Percentiles rank a stretch among this genome's conserved stretches.
phyloP scores from a whole-genome alignment of 2,329 filamentous ascomycete species.

The Fonsecaea pedrosoi region DNA sequence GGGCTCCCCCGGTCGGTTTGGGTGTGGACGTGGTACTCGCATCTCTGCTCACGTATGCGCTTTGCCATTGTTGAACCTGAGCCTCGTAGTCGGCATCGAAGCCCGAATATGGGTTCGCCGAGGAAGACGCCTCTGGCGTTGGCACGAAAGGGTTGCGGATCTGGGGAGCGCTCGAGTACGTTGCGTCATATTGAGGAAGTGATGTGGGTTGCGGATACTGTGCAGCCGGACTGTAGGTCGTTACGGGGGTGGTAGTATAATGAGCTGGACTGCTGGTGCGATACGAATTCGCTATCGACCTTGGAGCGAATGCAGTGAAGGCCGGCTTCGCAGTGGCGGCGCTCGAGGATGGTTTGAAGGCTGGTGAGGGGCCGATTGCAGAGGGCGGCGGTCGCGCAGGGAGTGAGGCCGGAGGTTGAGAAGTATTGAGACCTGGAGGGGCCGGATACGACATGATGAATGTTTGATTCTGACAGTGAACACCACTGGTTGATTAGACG shows the following conservation, averaged over 20 bases:
- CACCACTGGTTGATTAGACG: constrained; percentile 31
- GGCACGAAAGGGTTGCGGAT: constrained; percentile 77
- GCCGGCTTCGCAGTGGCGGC: constrained; percentile 49
- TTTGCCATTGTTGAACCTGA: constrained; percentile 94
- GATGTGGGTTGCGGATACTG: constrained; percentile 46
- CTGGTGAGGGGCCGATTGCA: constrained; percentile 47
- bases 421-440: constrained; percentile 72
- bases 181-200: constrained; percentile 55
- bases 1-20: constrained; percentile 42
- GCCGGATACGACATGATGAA: constrained; percentile 82
- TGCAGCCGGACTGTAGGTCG: constrained; percentile 40
- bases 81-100: constrained; percentile 81
- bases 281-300: constrained; percentile 58
- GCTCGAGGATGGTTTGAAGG: constrained; percentile 57
- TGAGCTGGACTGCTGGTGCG: constrained; percentile 46
- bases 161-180: constrained; percentile 54
- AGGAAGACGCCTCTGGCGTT: constrained; percentile 63
- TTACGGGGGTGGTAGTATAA: constrained; percentile 48
- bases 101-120: constrained; percentile 44
- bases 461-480: constrained; percentile 46
- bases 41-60: constrained; percentile 76
- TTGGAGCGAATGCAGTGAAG: constrained; percentile 66
- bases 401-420: constrained; percentile 65
- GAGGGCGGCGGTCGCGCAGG: constrained; percentile 77
- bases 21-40: constrained; percentile 44